Percentiles rank a stretch among this genome's conserved stretches.
These are phyloP conservation scores for Citropsis articulata DNA, from an alignment of 345 rosid genomes.

Conservation along the genomic window DNA sequence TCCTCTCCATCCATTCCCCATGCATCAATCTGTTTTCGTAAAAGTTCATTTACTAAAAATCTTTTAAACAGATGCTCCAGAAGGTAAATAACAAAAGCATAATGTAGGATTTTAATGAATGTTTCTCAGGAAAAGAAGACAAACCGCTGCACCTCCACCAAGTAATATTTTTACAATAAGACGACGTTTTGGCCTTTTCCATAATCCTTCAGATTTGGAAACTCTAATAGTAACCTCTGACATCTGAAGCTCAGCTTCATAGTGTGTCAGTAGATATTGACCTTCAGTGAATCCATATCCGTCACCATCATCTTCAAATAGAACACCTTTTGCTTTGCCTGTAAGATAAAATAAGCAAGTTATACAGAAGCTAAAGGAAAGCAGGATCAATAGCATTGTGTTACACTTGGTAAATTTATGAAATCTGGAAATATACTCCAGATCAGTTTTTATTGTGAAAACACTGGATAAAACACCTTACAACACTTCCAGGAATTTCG, in stretches of 20 bases:
- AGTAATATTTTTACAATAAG: conserved; percentile 63
- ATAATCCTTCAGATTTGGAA: conserved; percentile 63
- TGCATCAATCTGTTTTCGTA: conserved; percentile 53
- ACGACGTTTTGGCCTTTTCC: conserved; percentile 74
- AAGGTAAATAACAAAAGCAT: neutral
- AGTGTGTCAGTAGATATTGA: conserved; percentile 58
- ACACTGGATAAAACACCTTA: too few species aligned
- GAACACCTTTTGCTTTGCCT: conserved; percentile 76
- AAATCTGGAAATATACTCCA: too few species aligned
- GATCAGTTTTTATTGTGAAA: too few species aligned
- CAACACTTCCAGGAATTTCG: too few species aligned
- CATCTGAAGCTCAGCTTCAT: conserved; percentile 56
- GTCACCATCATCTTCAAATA: conserved; percentile 90
- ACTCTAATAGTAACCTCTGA: conserved; percentile 60
- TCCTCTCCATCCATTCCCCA: conserved; percentile 89
- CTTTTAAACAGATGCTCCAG: neutral
- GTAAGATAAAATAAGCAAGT: neutral
- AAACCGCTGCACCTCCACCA: conserved; percentile 81
- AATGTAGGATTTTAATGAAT: neutral
- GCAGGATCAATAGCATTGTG: neutral
- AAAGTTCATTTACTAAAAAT: conserved; percentile 13
- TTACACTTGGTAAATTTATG: too few species aligned
- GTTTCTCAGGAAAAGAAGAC: conserved; percentile 3
- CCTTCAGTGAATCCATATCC: conserved; percentile 75
- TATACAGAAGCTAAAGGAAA: neutral